Evolutionary conservation across 306 rosid genomes (phyloP), one percentile per base, ranked within the genome.

Genomic region (Prunus mira): DNA sequence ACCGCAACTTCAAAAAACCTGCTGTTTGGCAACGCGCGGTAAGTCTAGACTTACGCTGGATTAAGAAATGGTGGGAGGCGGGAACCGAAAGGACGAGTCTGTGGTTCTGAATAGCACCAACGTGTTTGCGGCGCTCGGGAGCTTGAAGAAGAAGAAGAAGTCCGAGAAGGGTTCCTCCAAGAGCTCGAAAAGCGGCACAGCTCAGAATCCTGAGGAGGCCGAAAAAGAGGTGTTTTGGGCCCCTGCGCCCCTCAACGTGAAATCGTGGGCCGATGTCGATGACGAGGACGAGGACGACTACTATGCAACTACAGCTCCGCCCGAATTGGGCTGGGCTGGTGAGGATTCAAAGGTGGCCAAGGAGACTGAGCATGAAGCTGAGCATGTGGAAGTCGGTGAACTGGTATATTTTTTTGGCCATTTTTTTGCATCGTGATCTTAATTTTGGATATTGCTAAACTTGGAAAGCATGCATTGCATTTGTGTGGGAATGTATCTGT

Each of bases 271-370:
- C 3, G 96, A 91, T 76, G 93, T 88, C 0, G 96, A 91, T 1
- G 96, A 91, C 13, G 96, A 91, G 5, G 93, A 89, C 1, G 94
- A 89, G 0, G 96, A 91, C 49, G 96, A 91, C 38, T 91, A 88
- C 51, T 91, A 80, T 41, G 90, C 89, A 58, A 87, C 89, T 80
- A 68, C 91, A 2, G 91, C 87, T 17, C 96, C 91, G 54, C 96
- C 83, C 45, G 74, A 85, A 12, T 46, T 86, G 57, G 85, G 69
- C 52, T 90, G 93, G 93, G 76, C 76, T 3, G 82, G 81, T 2
- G 25, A 81, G n/a, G 76, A 76, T n/a, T 74, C 86, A 6, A 58
- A 74, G 60, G 57, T 66, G 14, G 76, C 19, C 22, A 58, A 68
- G 34, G 81, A 84, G 11, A 63, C 28, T 45, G 72, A 49, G 65